Evolutionary conservation across 202 grass and related monocot species (phyloP), one percentile per base, ranked within the genome.

Genomic region (Schoenoplectus tabernaemontani): DNA sequence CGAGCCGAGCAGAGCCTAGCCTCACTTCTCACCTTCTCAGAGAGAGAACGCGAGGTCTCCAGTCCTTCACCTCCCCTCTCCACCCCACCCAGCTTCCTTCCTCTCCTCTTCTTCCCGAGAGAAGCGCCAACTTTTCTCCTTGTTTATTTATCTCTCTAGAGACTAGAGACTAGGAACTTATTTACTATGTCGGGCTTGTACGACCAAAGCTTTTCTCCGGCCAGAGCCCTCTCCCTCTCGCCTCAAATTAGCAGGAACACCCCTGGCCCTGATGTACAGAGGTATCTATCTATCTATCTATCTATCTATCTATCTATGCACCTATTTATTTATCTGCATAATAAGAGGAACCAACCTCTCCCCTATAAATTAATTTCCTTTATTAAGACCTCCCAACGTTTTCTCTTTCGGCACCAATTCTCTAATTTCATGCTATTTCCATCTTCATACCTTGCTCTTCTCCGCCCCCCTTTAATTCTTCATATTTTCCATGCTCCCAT

Each of bases 181-280:
- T 30, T 44, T 70, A 59, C 54, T 53, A 83, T 83, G 81, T 83
- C 81, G 81, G 81, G 81, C 10, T 47, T 83, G 56, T 83, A 83
- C 42, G 12, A 67, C 33, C 64, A 56, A 16, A 83, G 51, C 68
- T 83, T 83, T 68, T 83, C 81, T 24, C 81, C 81, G 20, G 81
- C 68, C 1, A 75, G 81, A 75, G n/a, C n/a, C n/a, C n/a, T n/a
- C n/a, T 15, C 37, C 23, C 23, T 83, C 6, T 83, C 81, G 54
- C 81, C 81, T 30, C 81, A 76, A 75, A 83, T 83, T 61, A n/a
- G n/a, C n/a, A 83, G 81, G 30, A 76, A 44, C 34, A 64, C 48
- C n/a, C n/a, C n/a, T n/a, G n/a, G n/a, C 7, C 63, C 81, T 61
- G 81, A 83, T 83, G 36, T 83, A 16, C 68, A 83, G 57, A 83